phyloP scores from a whole-genome alignment of 306 rosid genomes.

The Potentilla sterilis region DNA sequence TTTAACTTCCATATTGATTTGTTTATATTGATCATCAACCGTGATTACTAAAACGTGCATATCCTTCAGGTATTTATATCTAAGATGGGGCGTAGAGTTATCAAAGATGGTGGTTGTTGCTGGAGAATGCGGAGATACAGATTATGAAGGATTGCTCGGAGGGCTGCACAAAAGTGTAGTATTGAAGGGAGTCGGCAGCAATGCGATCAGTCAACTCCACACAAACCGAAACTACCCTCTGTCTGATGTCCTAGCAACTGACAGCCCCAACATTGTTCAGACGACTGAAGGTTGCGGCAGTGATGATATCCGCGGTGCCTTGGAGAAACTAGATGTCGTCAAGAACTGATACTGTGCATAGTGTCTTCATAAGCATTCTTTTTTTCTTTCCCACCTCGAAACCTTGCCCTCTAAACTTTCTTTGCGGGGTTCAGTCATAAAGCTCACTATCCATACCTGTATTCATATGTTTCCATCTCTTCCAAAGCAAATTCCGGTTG shows the following conservation, averaged over 20 bases:
- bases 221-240: constrained; percentile 83
- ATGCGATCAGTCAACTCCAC: constrained; percentile 67
- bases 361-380: background rate
- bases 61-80: constrained; percentile 71
- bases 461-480: background rate
- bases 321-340: constrained; percentile 66
- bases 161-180: constrained; percentile 79
- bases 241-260: constrained; percentile 73
- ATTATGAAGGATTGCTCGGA: constrained; percentile 90
- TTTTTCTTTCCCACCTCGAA: background rate
- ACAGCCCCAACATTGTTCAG: constrained; percentile 67
- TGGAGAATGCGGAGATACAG: constrained; percentile 94
- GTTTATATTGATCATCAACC: constrained; percentile 11
- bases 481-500: background rate
- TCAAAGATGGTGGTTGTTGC: constrained; percentile 90
- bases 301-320: constrained; percentile 55
- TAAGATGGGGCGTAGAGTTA: constrained; percentile 94
- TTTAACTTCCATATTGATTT: background rate
- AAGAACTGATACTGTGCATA: constrained; percentile 30
- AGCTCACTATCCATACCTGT: constrained; percentile 7
- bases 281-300: constrained; percentile 55
- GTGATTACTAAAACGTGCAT: constrained; percentile 23
- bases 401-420: background rate
- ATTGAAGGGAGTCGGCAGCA: constrained; percentile 72
- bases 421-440: background rate